Conservation (phyloP, 805 yeast species). For the Metahyphopichia silvanorum region DNA sequence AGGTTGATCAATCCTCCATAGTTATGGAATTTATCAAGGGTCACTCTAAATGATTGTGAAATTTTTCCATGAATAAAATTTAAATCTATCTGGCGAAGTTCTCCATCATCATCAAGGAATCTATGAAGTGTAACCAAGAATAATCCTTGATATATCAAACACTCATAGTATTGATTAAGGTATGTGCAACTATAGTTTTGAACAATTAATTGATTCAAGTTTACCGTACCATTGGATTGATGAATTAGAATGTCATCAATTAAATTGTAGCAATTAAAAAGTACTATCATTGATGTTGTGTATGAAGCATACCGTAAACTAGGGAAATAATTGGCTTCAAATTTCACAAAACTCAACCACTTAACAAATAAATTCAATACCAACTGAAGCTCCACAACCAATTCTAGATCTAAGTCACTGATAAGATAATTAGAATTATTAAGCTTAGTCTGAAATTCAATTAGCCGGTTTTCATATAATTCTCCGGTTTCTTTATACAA, state of each 20-base stretch:
- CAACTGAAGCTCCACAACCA: conserved; percentile 11
- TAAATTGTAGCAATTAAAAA: conserved; percentile 20
- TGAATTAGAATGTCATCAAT: conserved; percentile 11
- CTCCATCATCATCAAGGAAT: conserved; percentile 3
- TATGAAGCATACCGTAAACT: conserved; percentile 23
- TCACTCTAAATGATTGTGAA: conserved; percentile 9
- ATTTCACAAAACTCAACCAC: conserved; percentile 24
- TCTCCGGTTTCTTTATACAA: conserved; percentile 12
- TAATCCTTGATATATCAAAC: conserved; percentile 15
- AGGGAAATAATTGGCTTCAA: conserved; percentile 27
- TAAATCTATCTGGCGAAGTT: conserved; percentile 10
- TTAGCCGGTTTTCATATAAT: conserved; percentile 7
- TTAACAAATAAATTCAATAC: conserved; percentile 13
- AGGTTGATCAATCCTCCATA: not conserved
- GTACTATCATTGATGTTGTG: conserved; percentile 19
- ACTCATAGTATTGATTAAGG: conserved; percentile 13
- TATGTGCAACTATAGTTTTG: conserved; percentile 9
- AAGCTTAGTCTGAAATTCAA: conserved; percentile 1
- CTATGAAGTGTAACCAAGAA: conserved; percentile 16
- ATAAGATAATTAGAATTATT: not conserved
- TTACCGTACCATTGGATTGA: conserved; percentile 2
- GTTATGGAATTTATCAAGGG: conserved; percentile 10
- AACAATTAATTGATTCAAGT: conserved; percentile 9
- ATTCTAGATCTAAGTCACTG: conserved; percentile 2
- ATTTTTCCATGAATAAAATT: conserved; percentile 7